Base-by-base conservation (phyloP, 768 basidiomycete genomes). In the Amanita jacksonii region DNA sequence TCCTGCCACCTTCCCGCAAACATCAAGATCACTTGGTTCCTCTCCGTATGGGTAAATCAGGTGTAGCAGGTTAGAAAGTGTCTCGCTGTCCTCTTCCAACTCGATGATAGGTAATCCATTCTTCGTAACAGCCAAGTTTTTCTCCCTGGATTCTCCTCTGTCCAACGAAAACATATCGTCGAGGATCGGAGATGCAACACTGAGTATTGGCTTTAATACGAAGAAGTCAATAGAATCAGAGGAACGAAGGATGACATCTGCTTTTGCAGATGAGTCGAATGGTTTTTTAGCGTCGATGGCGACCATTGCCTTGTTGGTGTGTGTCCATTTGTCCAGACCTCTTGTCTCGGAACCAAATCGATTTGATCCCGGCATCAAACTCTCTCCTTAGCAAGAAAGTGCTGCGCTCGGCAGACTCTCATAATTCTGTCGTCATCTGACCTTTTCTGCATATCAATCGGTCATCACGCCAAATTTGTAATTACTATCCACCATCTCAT, bases 161-260 rank as follows among this genome's bases (percentile, higher is more conserved):
- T 57, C 55, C 13, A 58, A 20, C 2, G 55, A 36, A 37, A 63
- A 52, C 62, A 65, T 65, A 35, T 44, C 52, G 19, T 47, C 45
- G 42, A 66, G 65, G 8, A 63, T 43, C 2, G 61, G 54, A 2
- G 67, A 67, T 3, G 54, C 51, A 8, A 61, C 24, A 6, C 57
- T 47, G 5, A 67, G 53, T 1, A 65, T 43, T 13, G 41, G 33
- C 43, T 57, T 57, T 41, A 52, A 51, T 25, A 60, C 53, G 20
- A 51, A 54, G 49, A 64, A 64, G 41, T 66, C 54, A 28, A 62
- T 41, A 7, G 49, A 49, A 46, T 67, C 63, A n/a, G 51, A 54
- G 10, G 57, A 51, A 12, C 48, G 54, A 8, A 62, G 48, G 32
- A 62, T 55, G 10, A 58, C 38, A 42, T 62, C 53, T 10, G 52